A percentile compares a stretch with the other conserved stretches of the same genome.
Evolutionary conservation across 179 eudicot genomes (phyloP).

Genomic region (Pouteria campechiana): DNA sequence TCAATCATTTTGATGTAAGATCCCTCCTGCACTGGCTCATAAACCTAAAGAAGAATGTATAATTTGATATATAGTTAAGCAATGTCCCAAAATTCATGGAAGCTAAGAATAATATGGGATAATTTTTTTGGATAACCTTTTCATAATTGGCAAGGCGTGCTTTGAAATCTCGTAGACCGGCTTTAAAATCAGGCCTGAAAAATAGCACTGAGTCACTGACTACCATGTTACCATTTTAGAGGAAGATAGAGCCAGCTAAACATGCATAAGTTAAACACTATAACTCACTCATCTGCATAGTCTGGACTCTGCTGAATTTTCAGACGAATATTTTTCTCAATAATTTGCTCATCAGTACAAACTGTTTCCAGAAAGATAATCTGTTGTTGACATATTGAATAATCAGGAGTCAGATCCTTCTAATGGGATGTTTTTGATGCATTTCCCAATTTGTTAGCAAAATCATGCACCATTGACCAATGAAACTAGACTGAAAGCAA

Average conservation of each 20-base stretch:
- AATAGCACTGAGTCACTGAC: slow-evolving; percentile 11
- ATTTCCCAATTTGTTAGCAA: too few relatives aligned
- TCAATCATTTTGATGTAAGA: slow-evolving; percentile 98
- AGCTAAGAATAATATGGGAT: too few relatives aligned
- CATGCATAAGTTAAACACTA: too few relatives aligned
- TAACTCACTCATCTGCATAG: slow-evolving; percentile 86
- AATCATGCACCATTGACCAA: too few relatives aligned
- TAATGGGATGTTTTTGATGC: too few relatives aligned
- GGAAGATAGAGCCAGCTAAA: neutral
- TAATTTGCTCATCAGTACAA: slow-evolving; percentile 69
- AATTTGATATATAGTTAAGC: neutral
- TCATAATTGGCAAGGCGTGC: slow-evolving; percentile 81
- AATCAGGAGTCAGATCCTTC: too few relatives aligned
- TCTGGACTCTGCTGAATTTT: slow-evolving; percentile 99
- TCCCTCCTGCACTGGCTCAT: slow-evolving; percentile 98
- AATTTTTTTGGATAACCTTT: slow-evolving; percentile 43
- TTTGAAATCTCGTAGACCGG: slow-evolving; percentile 93
- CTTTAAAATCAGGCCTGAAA: slow-evolving; percentile 93
- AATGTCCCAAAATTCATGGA: neutral
- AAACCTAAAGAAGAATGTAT: slow-evolving; percentile 36
- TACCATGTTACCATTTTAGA: neutral
- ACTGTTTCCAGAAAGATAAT: slow-evolving; percentile 91
- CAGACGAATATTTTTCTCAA: slow-evolving; percentile 94
- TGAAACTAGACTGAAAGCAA: too few relatives aligned
- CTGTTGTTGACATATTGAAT: too few relatives aligned